Evolutionary conservation across 2,329 filamentous ascomycete species (phyloP).

Genomic region (Aschersonia sp.): DNA sequence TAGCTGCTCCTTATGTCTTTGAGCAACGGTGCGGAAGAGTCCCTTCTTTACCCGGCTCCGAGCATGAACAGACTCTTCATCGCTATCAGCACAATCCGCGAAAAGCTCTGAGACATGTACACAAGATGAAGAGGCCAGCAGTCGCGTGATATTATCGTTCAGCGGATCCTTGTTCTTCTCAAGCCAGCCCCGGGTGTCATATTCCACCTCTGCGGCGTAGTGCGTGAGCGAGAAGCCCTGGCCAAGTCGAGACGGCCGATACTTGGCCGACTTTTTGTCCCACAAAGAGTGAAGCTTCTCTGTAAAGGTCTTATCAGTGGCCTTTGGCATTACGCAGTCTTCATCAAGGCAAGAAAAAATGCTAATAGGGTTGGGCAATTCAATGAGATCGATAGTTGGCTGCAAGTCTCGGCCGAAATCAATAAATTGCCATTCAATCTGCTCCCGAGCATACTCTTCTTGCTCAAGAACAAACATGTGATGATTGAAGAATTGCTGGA

Average conservation of each 20-base stretch:
- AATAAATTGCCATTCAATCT: conserved; percentile 99
- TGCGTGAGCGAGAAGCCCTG: conserved; percentile 95
- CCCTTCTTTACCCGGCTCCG: conserved; percentile 88
- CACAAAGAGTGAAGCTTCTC: conserved; percentile 95
- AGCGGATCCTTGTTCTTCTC: conserved; percentile 99
- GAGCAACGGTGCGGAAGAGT: conserved; percentile 89
- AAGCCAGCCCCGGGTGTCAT: conserved; percentile 86
- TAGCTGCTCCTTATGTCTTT: conserved; percentile 96
- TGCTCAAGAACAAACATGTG: conserved; percentile 99
- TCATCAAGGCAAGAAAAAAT: conserved; percentile 98
- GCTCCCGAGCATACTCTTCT: conserved; percentile 91
- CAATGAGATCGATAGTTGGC: conserved; percentile 94
- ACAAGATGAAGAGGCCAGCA: conserved; percentile 71
- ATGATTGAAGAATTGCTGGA: conserved; percentile 99
- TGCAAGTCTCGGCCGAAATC: conserved; percentile 96
- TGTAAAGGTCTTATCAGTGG: conserved; percentile 90
- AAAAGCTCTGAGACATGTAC: conserved; percentile 77
- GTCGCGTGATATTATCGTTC: conserved; percentile 88
- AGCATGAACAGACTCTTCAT: conserved; percentile 55
- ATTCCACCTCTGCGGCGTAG: conserved; percentile 95
- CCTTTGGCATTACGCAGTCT: conserved; percentile 97
- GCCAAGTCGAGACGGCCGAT: conserved; percentile 71
- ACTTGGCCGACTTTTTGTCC: conserved; percentile 93
- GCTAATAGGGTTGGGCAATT: conserved; percentile 90
- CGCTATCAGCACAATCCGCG: conserved; percentile 69